phyloP scores from a whole-genome alignment of 441 rosid genomes.

The Populus trichocarpa region DNA sequence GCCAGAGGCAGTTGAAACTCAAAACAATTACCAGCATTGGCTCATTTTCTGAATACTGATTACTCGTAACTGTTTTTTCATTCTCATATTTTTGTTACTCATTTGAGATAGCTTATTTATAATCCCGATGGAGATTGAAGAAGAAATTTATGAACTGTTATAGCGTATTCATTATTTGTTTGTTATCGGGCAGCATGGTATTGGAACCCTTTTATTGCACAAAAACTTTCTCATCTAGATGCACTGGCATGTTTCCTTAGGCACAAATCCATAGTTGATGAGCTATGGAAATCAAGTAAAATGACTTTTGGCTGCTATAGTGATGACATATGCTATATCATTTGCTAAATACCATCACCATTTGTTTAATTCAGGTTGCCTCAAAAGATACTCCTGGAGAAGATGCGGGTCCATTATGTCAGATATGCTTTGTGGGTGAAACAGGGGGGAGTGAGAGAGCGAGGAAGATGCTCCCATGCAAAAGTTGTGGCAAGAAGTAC shows the following conservation, averaged over 20 bases:
- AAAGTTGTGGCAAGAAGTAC: constrained; percentile 86
- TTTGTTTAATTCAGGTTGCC: constrained; percentile 39
- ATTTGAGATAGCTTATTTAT: not conserved
- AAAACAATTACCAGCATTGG: not conserved
- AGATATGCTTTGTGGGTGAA: constrained; percentile 85
- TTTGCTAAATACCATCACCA: not conserved
- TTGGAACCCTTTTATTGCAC: not conserved
- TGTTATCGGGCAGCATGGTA: not conserved
- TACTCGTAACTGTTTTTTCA: not conserved
- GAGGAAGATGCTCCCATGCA: constrained; percentile 88
- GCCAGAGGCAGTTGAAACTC: not conserved
- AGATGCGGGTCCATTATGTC: constrained; percentile 66
- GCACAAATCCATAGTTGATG: not conserved
- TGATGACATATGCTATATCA: not conserved
- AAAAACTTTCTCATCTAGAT: not conserved
- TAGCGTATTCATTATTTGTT: not conserved
- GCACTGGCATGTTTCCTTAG: not conserved
- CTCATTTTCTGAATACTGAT: not conserved
- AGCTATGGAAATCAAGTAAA: not conserved
- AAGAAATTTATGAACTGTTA: not conserved
- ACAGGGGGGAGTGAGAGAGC: constrained; percentile 80
- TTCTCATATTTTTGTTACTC: not conserved
- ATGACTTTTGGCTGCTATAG: not conserved
- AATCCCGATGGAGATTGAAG: not conserved
- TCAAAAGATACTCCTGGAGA: constrained; percentile 48